Evolutionary conservation across 257 asterid genomes (phyloP), one percentile per base, ranked within the genome.

Genomic region (Linaria vulgaris): DNA sequence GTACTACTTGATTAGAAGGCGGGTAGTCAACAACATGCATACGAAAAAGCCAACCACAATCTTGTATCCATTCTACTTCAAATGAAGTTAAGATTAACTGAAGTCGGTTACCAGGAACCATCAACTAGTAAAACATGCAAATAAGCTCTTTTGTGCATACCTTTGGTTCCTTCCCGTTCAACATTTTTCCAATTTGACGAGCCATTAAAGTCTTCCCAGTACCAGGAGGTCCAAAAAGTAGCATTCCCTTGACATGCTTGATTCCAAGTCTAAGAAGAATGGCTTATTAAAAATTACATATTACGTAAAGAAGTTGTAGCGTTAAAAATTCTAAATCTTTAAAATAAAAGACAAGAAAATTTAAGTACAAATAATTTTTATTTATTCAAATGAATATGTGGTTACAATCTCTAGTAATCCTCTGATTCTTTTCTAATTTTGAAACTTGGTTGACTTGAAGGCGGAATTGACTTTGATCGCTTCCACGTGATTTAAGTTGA

Each of bases 181-280:
- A 75, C 91, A 94, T 88, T 72, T 90, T 94, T 53, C 99, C 99
- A 73, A 94, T 94, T 83, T 94, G 99, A 16, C 99, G 97, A 69
- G 99, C 99, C 94, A 94, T 90, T 63, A 94, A 79, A 56, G 99
- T 94, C 86, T 94, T 94, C 54, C 99, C 99, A 66, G 99, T 94
- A 73, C 99, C 99, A 80, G 99, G 99, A 71, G 99, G 99, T 69
- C 99, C 99, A 74, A 54, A 78, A 51, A 94, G 97, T 74, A 94
- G 83, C 97, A 94, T 94, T 78, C 99, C 99, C 70, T 94, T 94
- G 48, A 94, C 99, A 77, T 94, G 99, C 79, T 87, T 90, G 83
- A 94, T 90, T 51, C 99, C 99, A 70, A 94, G 83, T 72, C 99
- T 94, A 74, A 47, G 71, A 79, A 24, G 57, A 41, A 67, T 66